These are phyloP conservation scores for Metschnikowia borealis DNA, from an alignment of 805 yeast genomes.

Conservation along the genomic window DNA sequence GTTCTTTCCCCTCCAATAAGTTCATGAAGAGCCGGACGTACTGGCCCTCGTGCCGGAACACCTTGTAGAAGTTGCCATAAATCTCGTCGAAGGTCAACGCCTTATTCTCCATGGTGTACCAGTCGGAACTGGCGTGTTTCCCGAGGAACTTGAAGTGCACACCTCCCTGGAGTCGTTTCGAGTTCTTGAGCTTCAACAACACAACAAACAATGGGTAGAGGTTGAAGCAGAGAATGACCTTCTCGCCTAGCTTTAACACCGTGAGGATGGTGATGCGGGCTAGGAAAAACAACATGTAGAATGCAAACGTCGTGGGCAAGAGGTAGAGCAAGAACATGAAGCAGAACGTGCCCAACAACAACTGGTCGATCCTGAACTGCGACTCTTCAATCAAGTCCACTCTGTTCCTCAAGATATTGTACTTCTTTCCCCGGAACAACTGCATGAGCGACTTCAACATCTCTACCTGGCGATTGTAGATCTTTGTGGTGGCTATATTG, in stretches of 20 bases:
- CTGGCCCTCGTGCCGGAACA: constrained; percentile 18
- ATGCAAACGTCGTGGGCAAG: constrained; percentile 83
- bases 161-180: constrained; percentile 58
- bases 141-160: constrained; percentile 30
- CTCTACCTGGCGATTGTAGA: constrained; percentile 71
- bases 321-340: constrained; percentile 77
- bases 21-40: constrained; percentile 12
- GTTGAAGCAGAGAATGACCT: constrained; percentile 60
- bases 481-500: constrained; percentile 71
- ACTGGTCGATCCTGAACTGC: constrained; percentile 74
- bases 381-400: constrained; percentile 66
- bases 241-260: constrained; percentile 51
- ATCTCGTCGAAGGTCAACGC: constrained; percentile 36
- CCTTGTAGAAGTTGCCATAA: constrained; percentile 25
- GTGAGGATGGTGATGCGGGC: constrained; percentile 51
- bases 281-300: constrained; percentile 69
- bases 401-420: constrained; percentile 77
- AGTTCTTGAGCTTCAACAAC: constrained; percentile 73
- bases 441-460: constrained; percentile 71
- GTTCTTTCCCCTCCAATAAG: constrained; percentile 14
- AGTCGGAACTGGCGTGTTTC: constrained; percentile 17
- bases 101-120: constrained; percentile 32
- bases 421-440: constrained; percentile 84
- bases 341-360: constrained; percentile 81
- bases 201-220: constrained; percentile 86